Conservation (phyloP, 768 basidiomycete genomes). For the Goffeauzyma gilvescens region DNA sequence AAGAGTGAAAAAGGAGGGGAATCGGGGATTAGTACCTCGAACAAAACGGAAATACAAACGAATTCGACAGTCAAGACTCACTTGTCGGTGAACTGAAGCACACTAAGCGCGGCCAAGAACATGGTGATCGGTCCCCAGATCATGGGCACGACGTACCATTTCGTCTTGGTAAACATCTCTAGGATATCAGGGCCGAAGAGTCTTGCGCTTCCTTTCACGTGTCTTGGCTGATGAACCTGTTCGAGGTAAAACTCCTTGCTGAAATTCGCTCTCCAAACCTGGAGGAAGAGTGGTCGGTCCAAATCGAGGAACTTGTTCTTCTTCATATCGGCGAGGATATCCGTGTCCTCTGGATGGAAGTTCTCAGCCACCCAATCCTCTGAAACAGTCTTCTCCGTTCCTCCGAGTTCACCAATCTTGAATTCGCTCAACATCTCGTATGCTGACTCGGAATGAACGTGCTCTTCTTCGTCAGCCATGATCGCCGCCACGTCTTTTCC, state of each 20-base stretch:
- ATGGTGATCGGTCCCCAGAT: constrained; percentile 74
- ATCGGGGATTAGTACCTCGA: background rate
- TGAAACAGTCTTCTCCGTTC: constrained; percentile 50
- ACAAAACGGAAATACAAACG: background rate
- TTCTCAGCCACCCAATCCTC: constrained; percentile 79
- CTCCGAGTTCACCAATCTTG: constrained; percentile 61
- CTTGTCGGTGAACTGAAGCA: constrained; percentile 43
- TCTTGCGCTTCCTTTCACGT: constrained; percentile 60
- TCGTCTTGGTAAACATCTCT: constrained; percentile 71
- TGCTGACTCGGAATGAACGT: constrained; percentile 77
- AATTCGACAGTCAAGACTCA: constrained; percentile 18
- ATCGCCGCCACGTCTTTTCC: constrained; percentile 60
- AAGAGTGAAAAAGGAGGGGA: too few relatives aligned
- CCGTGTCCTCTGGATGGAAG: constrained; percentile 78
- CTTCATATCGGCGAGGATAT: constrained; percentile 58
- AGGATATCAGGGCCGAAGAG: constrained; percentile 65
- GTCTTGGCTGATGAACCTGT: constrained; percentile 92
- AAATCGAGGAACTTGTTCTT: constrained; percentile 86
- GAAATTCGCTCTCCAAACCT: constrained; percentile 75
- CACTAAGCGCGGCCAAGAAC: constrained; percentile 64
- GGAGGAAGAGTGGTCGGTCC: constrained; percentile 55
- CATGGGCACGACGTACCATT: constrained; percentile 83
- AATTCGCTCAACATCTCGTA: constrained; percentile 85
- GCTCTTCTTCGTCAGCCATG: constrained; percentile 64
- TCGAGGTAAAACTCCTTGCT: constrained; percentile 89